A percentile compares a stretch with the other conserved stretches of the same genome.
phyloP scores from a whole-genome alignment of 495 filamentous ascomycete genomes.

The Oidiodendron maius region DNA sequence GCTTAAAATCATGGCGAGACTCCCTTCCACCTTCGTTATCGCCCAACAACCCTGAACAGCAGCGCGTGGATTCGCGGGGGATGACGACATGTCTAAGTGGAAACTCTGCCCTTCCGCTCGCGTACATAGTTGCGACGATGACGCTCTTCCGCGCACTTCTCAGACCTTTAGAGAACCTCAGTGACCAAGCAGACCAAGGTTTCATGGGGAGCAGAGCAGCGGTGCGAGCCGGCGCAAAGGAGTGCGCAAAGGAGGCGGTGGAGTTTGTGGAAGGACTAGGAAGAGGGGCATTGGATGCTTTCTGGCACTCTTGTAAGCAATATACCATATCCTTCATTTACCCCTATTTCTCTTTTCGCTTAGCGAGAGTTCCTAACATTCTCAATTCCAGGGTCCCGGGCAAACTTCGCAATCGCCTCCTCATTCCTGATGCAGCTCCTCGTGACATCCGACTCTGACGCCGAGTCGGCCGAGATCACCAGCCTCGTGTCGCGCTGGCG shows the following conservation, averaged over 20 bases:
- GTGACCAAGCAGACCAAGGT: slow-evolving; percentile 17
- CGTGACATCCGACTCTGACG: slow-evolving; percentile 14
- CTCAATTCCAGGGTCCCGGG: slow-evolving; percentile 20
- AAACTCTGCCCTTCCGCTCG: slow-evolving; percentile 17
- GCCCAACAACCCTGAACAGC: slow-evolving; percentile 14
- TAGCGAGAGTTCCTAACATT: too few relatives aligned
- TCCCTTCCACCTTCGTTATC: slow-evolving; percentile 14
- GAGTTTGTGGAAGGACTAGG: slow-evolving; percentile 22
- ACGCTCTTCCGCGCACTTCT: slow-evolving; percentile 21
- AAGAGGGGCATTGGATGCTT: slow-evolving; percentile 19
- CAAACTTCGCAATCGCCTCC: slow-evolving; percentile 26
- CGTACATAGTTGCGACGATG: slow-evolving; percentile 24
- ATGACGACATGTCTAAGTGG: slow-evolving; percentile 15
- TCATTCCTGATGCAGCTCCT: slow-evolving; percentile 25
- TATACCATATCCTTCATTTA: neutral
- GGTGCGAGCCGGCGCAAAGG: slow-evolving; percentile 16
- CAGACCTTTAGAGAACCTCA: slow-evolving; percentile 20
- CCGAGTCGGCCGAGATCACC: slow-evolving; percentile 19
- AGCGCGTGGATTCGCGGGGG: slow-evolving; percentile 12
- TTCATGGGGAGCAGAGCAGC: slow-evolving; percentile 15
- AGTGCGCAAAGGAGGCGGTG: slow-evolving; percentile 23
- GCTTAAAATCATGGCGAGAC: slow-evolving; percentile 22
- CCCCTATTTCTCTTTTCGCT: too few relatives aligned
- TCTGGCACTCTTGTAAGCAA: slow-evolving; percentile 24
- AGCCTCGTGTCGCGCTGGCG: slow-evolving; percentile 19